These are phyloP conservation scores for Phialophora verrucosa DNA, from an alignment of 2,329 filamentous ascomycete species.

Conservation along the genomic window DNA sequence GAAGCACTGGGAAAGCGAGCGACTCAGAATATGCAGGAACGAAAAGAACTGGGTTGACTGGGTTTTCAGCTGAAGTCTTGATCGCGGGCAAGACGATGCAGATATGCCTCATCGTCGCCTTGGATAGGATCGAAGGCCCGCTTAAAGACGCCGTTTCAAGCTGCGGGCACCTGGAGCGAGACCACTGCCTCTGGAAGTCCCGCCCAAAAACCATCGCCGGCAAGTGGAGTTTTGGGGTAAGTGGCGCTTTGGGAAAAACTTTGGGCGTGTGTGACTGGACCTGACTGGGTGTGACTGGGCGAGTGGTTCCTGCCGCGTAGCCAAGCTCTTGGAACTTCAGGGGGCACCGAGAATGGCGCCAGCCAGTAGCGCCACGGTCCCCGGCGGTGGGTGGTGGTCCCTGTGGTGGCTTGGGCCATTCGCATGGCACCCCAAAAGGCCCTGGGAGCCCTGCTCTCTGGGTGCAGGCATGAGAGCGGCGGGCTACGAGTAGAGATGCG, in stretches of 20 bases:
- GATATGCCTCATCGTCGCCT: constrained; percentile 21
- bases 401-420: constrained; percentile 2
- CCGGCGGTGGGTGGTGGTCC: background rate
- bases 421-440: constrained; percentile 4
- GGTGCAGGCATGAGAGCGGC: background rate
- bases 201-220: constrained; percentile 8
- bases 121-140: constrained; percentile 17
- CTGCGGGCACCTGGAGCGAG: constrained; percentile 15
- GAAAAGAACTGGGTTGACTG: constrained; percentile 17
- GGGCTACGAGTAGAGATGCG: too few relatives aligned
- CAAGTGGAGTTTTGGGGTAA: constrained; percentile 5
- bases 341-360: background rate
- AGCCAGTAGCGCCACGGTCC: constrained; percentile 1
- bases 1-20: constrained; percentile 19
- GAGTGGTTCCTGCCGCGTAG: background rate
- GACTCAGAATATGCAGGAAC: constrained; percentile 23
- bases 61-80: constrained; percentile 31
- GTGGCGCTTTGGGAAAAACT: constrained; percentile 23
- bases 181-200: constrained; percentile 1
- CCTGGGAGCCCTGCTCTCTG: background rate
- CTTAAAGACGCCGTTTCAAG: constrained; percentile 32
- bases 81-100: constrained; percentile 17
- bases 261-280: constrained; percentile 19
- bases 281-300: too few relatives aligned
- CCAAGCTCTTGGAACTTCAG: background rate